phyloP scores from a whole-genome alignment of 306 rosid genomes.

The Oxytropis ochrocephala region DNA sequence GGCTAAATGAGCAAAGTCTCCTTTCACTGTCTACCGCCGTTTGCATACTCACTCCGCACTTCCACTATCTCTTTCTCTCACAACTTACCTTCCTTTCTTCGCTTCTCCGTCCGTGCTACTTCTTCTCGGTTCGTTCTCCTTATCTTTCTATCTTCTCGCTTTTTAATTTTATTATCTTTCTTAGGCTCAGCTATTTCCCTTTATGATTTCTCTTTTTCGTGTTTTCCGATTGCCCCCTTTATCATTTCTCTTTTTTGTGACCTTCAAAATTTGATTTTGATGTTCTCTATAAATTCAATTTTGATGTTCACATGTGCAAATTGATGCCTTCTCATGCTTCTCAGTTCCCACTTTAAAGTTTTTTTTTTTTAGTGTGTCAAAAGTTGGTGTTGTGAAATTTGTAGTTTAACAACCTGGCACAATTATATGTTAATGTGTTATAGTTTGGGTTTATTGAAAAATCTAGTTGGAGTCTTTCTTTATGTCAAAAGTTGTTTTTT shows the following conservation, averaged over 20 bases:
- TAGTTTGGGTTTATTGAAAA: neutral
- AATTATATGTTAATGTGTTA: neutral
- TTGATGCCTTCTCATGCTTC: neutral
- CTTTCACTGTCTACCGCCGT: constrained; percentile 4
- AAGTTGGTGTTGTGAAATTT: neutral
- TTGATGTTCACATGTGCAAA: neutral
- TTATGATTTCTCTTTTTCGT: too few species aligned
- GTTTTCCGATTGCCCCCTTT: neutral
- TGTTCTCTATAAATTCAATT: neutral
- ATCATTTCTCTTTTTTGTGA: neutral
- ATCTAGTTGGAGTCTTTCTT: neutral
- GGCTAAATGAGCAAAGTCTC: constrained; percentile 35
- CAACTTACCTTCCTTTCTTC: constrained; percentile 1
- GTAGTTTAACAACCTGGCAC: neutral
- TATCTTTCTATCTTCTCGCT: neutral
- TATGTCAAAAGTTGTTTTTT: neutral
- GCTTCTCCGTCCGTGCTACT: constrained; percentile 20
- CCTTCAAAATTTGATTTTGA: neutral
- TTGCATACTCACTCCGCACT: constrained; percentile 12
- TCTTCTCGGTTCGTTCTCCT: constrained; percentile 23
- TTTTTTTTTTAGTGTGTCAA: neutral
- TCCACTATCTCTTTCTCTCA: constrained; percentile 11
- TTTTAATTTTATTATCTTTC: neutral
- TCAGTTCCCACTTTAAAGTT: neutral
- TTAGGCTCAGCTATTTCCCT: too few species aligned